These are phyloP conservation scores for Geopyxis carbonaria DNA, from an alignment of 495 filamentous ascomycete genomes.

Conservation along the genomic window DNA sequence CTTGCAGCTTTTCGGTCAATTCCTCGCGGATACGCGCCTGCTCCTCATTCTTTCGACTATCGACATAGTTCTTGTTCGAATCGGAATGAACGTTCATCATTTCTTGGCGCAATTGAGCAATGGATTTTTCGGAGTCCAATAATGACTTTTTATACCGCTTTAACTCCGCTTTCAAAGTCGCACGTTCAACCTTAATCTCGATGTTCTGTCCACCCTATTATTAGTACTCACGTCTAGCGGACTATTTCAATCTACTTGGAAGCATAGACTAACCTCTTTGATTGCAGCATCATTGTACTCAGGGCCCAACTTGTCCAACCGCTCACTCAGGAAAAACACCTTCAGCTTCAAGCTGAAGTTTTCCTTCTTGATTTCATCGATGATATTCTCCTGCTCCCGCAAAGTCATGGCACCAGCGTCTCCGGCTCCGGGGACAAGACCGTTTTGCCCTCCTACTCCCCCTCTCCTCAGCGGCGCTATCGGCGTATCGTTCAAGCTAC, in stretches of 20 bases:
- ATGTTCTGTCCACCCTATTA: conserved; percentile 41
- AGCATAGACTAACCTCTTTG: conserved; percentile 39
- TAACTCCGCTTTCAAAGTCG: conserved; percentile 75
- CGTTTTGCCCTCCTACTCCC: conserved; percentile 32
- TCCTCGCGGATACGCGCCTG: conserved; percentile 35
- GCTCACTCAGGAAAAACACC: conserved; percentile 64
- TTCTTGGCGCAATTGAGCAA: conserved; percentile 56
- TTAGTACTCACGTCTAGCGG: not conserved
- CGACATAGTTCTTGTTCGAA: conserved; percentile 36
- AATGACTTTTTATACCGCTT: conserved; percentile 67
- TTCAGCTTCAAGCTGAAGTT: conserved; percentile 68
- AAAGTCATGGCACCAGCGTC: conserved; percentile 76
- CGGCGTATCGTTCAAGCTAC: conserved; percentile 71
- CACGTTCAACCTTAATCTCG: conserved; percentile 76
- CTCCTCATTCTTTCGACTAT: conserved; percentile 31
- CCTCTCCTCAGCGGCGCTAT: conserved; percentile 48
- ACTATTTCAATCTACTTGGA: not conserved
- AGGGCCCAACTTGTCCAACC: conserved; percentile 65
- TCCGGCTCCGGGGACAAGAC: too few relatives aligned
- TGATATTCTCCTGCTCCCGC: conserved; percentile 82
- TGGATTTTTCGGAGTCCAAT: conserved; percentile 55
- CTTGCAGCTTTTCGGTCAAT: conserved; percentile 38
- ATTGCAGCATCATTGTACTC: conserved; percentile 72
- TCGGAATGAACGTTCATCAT: conserved; percentile 54
- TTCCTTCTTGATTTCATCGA: conserved; percentile 89